Base-by-base conservation (phyloP, 179 eudicot genomes). In the Nepenthes alata region DNA sequence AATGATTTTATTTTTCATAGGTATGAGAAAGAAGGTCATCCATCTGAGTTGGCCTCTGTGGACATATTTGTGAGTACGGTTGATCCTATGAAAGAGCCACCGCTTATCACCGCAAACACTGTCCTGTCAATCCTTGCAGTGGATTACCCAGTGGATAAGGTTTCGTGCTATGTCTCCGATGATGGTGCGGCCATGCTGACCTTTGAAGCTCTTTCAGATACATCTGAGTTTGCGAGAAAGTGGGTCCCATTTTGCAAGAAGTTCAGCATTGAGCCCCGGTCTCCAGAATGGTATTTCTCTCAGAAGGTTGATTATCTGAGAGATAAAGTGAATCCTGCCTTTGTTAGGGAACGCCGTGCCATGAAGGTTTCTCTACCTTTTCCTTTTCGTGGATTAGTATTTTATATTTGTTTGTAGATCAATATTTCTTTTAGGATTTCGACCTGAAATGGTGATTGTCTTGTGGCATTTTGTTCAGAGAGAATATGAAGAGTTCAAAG, bases 121-220 rank as follows among this genome's bases (percentile, higher is more conserved):
- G 96, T 88, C 62, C 83, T 91, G 15, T 91, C 97, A 11, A 91
- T 91, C 78, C 91, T 91, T 62, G 94, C 97, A 1, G 89, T 79
- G 64, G 96, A 91, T 76, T 91, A 91, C 60, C 97, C 97, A 4
- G 96, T 85, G 8, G 97, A 91, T 55, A 91, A 82, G 68, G 91
- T 91, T 61, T 80, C 96, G 1, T 91, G 97, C 73, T 91, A 91
- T 52, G 96, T 88, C 39, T 91, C 97, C 54, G 97, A 91, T 72
- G 97, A 91, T 77, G 97, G 97, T 69, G 97, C 96, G 25, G 90
- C 97, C 50, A 91, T 91, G 96, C 97, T 91, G 68, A 68, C 86
- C 3, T 91, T 88, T 60, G 97, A 91, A 74, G 85, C 91, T 38
- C 90, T 91, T 15, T 89, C 76, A 5, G 97, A 91, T 74, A 91